These are phyloP conservation scores for Gonium pectorale DNA, from an alignment of 139 green algal species.

Conservation along the genomic window DNA sequence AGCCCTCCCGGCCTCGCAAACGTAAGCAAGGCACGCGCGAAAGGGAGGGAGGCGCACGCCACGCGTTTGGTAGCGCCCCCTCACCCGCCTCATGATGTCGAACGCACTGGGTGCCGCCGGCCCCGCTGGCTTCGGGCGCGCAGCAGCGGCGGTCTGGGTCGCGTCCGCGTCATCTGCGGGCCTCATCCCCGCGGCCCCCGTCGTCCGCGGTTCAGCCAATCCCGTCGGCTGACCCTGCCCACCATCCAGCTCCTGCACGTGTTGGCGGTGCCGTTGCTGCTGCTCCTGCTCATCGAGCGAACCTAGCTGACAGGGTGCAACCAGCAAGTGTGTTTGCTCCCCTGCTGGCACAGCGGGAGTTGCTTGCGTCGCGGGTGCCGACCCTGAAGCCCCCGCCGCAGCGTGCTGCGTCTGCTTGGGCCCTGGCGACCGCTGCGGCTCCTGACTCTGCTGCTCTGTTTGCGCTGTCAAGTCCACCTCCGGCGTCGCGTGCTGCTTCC, in stretches of 20 bases:
- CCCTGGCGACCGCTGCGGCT: background rate
- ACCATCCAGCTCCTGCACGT: background rate
- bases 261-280: background rate
- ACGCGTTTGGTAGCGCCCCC: too few relatives aligned
- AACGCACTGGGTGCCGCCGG: background rate
- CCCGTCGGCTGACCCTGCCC: background rate
- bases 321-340: too few relatives aligned
- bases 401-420: too few relatives aligned
- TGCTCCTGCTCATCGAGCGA: background rate
- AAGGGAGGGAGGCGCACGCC: too few relatives aligned
- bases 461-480: too few relatives aligned
- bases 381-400: too few relatives aligned
- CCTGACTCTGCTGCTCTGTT: background rate
- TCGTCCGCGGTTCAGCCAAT: background rate
- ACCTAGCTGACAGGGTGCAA: too few relatives aligned
- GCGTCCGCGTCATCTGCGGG: background rate
- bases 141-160: background rate
- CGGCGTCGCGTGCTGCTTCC: too few relatives aligned
- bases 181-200: background rate
- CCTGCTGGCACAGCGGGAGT: background rate
- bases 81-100: conserved; percentile 31
- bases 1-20: background rate
- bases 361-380: too few relatives aligned
- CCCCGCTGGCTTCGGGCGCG: background rate
- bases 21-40: background rate